Conservation (phyloP, 2,329 filamentous ascomycete species). For the Hymenotorrendiella dingleyae region DNA sequence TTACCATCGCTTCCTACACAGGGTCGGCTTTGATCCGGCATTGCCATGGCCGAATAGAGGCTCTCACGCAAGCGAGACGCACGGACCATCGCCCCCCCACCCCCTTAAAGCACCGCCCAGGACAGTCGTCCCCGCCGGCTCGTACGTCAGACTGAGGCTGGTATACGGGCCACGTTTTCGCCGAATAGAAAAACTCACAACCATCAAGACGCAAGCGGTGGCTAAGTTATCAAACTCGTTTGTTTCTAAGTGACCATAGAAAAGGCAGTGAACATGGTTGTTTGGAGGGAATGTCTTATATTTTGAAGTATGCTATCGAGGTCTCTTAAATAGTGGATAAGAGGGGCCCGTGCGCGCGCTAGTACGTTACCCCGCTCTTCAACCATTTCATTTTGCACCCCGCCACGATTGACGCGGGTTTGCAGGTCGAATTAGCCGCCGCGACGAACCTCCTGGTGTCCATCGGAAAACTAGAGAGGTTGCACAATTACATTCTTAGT, state of each 20-base stretch:
- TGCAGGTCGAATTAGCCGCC: not conserved
- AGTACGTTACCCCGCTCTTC: not conserved
- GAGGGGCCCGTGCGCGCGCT: no score
- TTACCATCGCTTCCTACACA: not conserved
- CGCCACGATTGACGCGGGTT: not conserved
- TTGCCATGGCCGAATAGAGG: not conserved
- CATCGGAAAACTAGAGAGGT: no score
- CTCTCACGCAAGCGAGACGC: no score
- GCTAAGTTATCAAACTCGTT: not conserved
- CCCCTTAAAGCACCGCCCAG: not conserved
- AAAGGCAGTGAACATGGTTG: no score
- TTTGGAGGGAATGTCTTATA: no score
- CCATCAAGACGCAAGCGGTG: not conserved
- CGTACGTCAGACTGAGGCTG: not conserved
- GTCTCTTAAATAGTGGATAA: no score
- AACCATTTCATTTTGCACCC: not conserved
- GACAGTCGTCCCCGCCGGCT: not conserved
- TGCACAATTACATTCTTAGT: no score
- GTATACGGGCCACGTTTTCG: not conserved
- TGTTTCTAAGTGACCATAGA: no score
- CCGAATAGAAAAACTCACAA: not conserved
- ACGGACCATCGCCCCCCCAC: no score
- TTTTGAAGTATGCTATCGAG: no score
- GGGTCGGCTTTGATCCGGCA: not conserved
- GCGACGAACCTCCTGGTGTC: no score